Base-by-base conservation (phyloP, 176 grass and related monocot genomes). In the Carex littledalei region DNA sequence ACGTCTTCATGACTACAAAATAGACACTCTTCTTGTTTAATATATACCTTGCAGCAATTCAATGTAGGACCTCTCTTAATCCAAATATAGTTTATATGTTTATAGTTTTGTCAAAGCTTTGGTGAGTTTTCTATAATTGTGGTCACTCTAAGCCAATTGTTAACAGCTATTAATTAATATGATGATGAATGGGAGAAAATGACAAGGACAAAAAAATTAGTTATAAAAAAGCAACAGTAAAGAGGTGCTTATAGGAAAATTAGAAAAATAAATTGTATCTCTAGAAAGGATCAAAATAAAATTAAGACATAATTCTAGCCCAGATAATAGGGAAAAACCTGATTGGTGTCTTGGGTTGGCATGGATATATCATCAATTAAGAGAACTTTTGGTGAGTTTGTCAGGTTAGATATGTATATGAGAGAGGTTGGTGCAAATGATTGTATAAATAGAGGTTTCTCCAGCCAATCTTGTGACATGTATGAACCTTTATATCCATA, bases 311-410 rank as follows among this genome's bases (percentile, higher is more conserved):
- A 84, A 26, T 84, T 14, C 26, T 56, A 39, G 39, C 76, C 39
- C 35, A 84, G 15, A 50, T 18, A 59, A 84, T 84, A 21, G 74
- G 47, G 66, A 54, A n/a, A 62, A 85, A 98, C 96, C 91, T 95
- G 93, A 84, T 98, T 94, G 45, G 93, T 98, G 84, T 98, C 93
- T 92, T 98, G 91, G 70, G 96, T 98, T 85, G 88, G 92, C 6
- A 92, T 73, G 77, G 79, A 76, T 83, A 87, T 41, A 84, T 89
- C 85, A 84, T 94, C 93, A 67, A 98, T 95, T 67, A 95, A 84
- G 65, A 98, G 76, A 63, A 95, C 63, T 80, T 94, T 95, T 16
- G 96, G 96, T 61, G 96, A 98, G 56, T 95, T 90, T 50, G 84
- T 98, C 80, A 91, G 34, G 5, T 98, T 89, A 67, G 96, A 98